Conservation (phyloP, 495 filamentous ascomycete genomes). For the Hypoxylon lienhwacheense region DNA sequence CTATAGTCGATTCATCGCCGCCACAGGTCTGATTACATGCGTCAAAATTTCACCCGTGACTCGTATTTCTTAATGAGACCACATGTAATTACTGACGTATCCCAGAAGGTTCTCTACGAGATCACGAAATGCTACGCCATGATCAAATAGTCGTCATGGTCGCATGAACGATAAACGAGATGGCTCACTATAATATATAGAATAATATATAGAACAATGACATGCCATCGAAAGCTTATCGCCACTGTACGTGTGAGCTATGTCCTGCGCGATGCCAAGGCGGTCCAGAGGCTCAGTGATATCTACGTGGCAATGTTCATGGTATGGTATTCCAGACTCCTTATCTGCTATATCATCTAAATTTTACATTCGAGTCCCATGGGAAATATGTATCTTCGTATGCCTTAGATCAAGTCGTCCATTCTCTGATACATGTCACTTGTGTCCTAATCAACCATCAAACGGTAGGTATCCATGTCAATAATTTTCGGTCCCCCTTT, state of each 20-base stretch:
- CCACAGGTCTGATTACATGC: constrained; percentile 23
- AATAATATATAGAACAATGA: background rate
- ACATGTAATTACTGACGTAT: too few relatives aligned
- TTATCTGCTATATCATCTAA: constrained; percentile 3
- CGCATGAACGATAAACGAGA: background rate
- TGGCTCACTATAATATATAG: background rate
- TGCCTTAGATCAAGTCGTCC: background rate
- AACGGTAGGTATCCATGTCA: too few relatives aligned
- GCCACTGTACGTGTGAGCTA: background rate
- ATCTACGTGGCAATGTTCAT: background rate
- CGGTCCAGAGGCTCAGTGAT: background rate
- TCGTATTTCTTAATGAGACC: constrained; percentile 4
- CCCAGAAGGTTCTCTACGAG: background rate
- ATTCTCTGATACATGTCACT: too few relatives aligned
- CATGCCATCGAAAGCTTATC: background rate
- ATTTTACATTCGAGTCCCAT: too few relatives aligned
- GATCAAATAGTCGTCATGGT: background rate
- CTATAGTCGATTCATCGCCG: constrained; percentile 16
- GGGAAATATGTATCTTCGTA: background rate
- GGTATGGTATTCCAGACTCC: background rate
- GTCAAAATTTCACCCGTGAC: constrained; percentile 15
- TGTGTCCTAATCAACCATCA: too few relatives aligned
- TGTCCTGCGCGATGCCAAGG: constrained; percentile 7
- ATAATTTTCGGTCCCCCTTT: too few relatives aligned
- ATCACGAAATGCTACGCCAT: background rate